A percentile compares a stretch with the other conserved stretches of the same genome.
Evolutionary conservation across 192 early-diverging fungal species (phyloP).

Genomic region (Coemansia sp.): DNA sequence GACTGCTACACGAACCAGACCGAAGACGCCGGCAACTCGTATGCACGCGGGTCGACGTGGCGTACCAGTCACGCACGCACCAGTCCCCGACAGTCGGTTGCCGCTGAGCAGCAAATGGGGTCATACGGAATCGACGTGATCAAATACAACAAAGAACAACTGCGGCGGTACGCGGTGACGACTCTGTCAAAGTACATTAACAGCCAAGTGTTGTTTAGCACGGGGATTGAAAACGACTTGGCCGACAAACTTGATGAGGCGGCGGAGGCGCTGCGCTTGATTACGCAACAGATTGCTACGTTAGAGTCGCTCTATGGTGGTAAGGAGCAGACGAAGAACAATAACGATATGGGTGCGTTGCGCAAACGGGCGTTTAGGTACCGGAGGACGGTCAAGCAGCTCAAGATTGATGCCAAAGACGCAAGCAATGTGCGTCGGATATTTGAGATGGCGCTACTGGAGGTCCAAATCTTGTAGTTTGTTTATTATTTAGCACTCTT

Average conservation of each 20-base stretch:
- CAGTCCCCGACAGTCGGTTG: slow-evolving; percentile 4
- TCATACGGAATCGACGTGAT: slow-evolving; percentile 27
- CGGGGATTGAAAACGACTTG: slow-evolving; percentile 51
- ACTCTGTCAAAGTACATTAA: slow-evolving; percentile 43
- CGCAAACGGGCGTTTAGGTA: slow-evolving; percentile 15
- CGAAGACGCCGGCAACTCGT: background rate
- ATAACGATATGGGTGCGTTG: slow-evolving; percentile 8
- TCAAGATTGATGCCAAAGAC: slow-evolving; percentile 25
- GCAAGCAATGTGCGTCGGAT: slow-evolving; percentile 30
- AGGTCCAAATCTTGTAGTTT: slow-evolving; percentile 34
- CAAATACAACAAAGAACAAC: slow-evolving; percentile 53
- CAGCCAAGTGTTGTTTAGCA: slow-evolving; percentile 50
- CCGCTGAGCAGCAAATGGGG: slow-evolving; percentile 13
- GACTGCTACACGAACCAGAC: slow-evolving; percentile 21
- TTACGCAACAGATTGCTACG: slow-evolving; percentile 20
- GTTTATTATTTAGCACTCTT: background rate
- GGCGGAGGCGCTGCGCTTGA: slow-evolving; percentile 11
- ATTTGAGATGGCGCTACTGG: slow-evolving; percentile 41
- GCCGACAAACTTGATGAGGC: slow-evolving; percentile 33
- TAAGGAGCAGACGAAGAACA: background rate
- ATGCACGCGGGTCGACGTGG: background rate
- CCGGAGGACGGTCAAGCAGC: slow-evolving; percentile 13
- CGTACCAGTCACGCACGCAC: background rate
- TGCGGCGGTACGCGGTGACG: slow-evolving; percentile 38
- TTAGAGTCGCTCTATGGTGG: slow-evolving; percentile 11